phyloP scores from a whole-genome alignment of 306 rosid genomes.

The Coriaria nepalensis region DNA sequence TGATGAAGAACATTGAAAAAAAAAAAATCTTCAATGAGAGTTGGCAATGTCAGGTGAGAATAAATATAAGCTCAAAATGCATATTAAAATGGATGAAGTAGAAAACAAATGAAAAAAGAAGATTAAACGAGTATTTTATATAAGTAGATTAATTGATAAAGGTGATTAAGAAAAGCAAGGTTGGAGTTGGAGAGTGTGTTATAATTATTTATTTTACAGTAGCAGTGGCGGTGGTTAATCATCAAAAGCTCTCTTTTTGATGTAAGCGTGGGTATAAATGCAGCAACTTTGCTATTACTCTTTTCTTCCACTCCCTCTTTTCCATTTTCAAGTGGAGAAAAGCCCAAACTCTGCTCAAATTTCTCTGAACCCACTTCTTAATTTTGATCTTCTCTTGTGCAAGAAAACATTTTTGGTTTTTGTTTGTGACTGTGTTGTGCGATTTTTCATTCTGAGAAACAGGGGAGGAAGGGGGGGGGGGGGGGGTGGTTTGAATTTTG shows the following conservation, averaged over 20 bases:
- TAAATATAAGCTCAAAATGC: slow-evolving; percentile 27
- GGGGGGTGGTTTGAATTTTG: slow-evolving; percentile 10
- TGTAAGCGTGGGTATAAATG: slow-evolving; percentile 59
- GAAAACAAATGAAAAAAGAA: slow-evolving; percentile 2
- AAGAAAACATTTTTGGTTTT: slow-evolving; percentile 10
- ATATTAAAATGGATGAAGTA: slow-evolving; percentile 6
- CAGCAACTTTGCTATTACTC: slow-evolving; percentile 1
- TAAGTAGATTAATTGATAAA: slow-evolving; percentile 9
- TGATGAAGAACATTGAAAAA: slow-evolving; percentile 3
- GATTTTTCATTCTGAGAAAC: slow-evolving; percentile 23
- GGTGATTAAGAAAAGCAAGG: slow-evolving; percentile 16
- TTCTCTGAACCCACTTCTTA: slow-evolving; percentile 4
- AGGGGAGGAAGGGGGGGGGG: slow-evolving; percentile 9
- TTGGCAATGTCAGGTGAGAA: slow-evolving; percentile 67
- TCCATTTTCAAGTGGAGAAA: slow-evolving; percentile 24
- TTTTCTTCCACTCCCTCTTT: slow-evolving; percentile 3
- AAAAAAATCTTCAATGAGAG: slow-evolving; percentile 4
- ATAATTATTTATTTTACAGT: slow-evolving; percentile 28
- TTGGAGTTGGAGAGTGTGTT: slow-evolving; percentile 7
- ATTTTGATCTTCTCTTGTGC: slow-evolving; percentile 5
- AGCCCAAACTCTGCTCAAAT: slow-evolving; percentile 2
- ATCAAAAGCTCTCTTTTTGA: slow-evolving; percentile 75
- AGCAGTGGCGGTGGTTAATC: slow-evolving; percentile 93
- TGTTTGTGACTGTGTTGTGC: slow-evolving; percentile 18
- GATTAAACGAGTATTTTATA: slow-evolving; percentile 1